Conservation (phyloP, 306 rosid species). For the Fragaria nilgerrensis region DNA sequence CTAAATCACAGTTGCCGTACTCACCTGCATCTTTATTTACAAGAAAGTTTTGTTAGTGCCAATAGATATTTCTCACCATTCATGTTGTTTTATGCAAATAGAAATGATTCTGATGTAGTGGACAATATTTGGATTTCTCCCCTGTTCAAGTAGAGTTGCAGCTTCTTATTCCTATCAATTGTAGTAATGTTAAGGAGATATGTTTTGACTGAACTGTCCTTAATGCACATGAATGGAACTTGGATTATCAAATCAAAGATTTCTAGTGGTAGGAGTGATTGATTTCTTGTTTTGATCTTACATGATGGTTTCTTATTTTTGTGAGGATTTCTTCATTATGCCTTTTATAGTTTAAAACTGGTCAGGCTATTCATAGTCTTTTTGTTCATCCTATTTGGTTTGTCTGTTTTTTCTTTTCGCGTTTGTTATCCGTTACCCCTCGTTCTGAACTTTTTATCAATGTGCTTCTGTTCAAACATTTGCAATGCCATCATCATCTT, state of each 20-base stretch:
- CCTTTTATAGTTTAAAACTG: not conserved
- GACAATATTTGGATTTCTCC: not conserved
- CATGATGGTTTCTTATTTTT: not conserved
- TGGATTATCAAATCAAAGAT: not conserved
- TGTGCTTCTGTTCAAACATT: not conserved
- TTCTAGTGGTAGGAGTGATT: not conserved
- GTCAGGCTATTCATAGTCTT: not conserved
- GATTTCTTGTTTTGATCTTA: not conserved
- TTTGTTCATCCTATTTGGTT: not conserved
- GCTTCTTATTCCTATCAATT: not conserved
- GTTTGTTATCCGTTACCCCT: not conserved
- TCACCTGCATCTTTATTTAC: not conserved
- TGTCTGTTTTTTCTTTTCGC: not conserved
- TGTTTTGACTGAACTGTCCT: not conserved
- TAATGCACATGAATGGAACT: not conserved
- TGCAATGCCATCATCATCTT: not conserved
- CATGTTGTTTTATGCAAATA: not conserved
- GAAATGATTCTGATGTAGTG: not conserved
- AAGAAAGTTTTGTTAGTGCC: not conserved
- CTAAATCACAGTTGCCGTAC: not conserved
- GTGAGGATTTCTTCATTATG: not conserved
- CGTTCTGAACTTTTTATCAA: not conserved
- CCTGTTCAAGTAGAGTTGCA: not conserved
- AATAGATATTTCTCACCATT: not conserved
- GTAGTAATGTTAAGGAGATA: not conserved